Evolutionary conservation across 345 rosid genomes (phyloP).

Genomic region (Camelina neglecta): DNA sequence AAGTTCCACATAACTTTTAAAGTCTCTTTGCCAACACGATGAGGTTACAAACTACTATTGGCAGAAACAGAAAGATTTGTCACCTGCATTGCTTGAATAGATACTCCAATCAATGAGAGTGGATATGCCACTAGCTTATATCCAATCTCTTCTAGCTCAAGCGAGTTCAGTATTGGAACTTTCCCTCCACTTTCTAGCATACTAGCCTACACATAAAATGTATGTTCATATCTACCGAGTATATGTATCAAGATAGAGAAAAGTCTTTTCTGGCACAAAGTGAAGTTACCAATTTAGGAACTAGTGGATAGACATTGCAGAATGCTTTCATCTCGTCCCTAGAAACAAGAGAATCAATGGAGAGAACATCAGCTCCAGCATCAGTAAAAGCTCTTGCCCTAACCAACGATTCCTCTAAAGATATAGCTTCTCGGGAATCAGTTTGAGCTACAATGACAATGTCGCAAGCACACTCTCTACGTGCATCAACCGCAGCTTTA

Average conservation of each 20-base stretch:
- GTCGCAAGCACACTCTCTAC: constrained; percentile 73
- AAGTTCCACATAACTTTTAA: constrained; percentile 1
- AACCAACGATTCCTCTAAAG: constrained; percentile 79
- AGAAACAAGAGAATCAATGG: constrained; percentile 74
- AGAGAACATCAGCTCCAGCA: constrained; percentile 94
- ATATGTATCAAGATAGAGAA: not conserved
- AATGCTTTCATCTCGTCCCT: constrained; percentile 93
- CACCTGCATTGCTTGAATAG: constrained; percentile 95
- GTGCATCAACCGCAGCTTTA: constrained; percentile 89
- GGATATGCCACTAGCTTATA: constrained; percentile 88
- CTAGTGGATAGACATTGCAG: constrained; percentile 71
- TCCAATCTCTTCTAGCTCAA: constrained; percentile 85
- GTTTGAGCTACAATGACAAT: constrained; percentile 86
- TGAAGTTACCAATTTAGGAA: constrained; percentile 81
- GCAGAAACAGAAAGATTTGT: not conserved
- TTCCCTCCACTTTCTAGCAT: constrained; percentile 97
- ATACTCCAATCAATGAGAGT: constrained; percentile 81
- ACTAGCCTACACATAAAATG: constrained; percentile 56
- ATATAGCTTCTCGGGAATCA: constrained; percentile 82
- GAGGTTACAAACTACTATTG: not conserved
- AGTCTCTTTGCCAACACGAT: constrained; percentile 20
- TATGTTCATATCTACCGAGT: constrained; percentile 20
- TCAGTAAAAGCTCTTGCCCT: constrained; percentile 92
- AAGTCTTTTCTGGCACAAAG: not conserved
- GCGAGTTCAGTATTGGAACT: constrained; percentile 67